Conservation (phyloP, 1,139 yeast genomes). For the Lipomyces yarrowii region DNA sequence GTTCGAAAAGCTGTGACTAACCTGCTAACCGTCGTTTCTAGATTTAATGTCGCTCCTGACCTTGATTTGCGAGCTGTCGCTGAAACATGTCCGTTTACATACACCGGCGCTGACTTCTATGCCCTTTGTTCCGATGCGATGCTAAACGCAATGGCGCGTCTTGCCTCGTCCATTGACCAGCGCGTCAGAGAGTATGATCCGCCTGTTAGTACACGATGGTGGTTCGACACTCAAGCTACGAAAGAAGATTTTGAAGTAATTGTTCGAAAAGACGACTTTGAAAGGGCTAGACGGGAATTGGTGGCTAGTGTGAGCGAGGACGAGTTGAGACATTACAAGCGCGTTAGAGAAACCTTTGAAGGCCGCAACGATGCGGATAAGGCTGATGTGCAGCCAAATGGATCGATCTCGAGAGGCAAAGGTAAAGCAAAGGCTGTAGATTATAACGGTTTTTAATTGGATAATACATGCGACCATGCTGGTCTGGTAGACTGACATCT, state of each 20-base stretch:
- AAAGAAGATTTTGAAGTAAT: conserved; percentile 66
- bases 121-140: conserved; percentile 94
- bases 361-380: conserved; percentile 13
- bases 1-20: neutral
- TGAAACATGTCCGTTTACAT: conserved; percentile 76
- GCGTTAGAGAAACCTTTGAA: conserved; percentile 69
- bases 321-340: conserved; percentile 78
- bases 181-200: conserved; percentile 60
- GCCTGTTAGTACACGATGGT: conserved; percentile 69
- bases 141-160: conserved; percentile 92
- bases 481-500: neutral
- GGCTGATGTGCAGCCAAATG: neutral
- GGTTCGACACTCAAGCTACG: conserved; percentile 86
- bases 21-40: neutral
- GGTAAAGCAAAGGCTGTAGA: neutral
- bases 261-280: conserved; percentile 73
- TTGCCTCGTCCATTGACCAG: conserved; percentile 73
- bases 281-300: conserved; percentile 68
- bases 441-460: neutral
- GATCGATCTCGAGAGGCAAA: neutral
- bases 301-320: conserved; percentile 87
- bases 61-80: conserved; percentile 69
- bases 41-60: conserved; percentile 57
- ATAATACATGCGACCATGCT: neutral
- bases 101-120: conserved; percentile 96